phyloP scores from a whole-genome alignment of 148 eudicot genomes.

The Talinum fruticosum region DNA sequence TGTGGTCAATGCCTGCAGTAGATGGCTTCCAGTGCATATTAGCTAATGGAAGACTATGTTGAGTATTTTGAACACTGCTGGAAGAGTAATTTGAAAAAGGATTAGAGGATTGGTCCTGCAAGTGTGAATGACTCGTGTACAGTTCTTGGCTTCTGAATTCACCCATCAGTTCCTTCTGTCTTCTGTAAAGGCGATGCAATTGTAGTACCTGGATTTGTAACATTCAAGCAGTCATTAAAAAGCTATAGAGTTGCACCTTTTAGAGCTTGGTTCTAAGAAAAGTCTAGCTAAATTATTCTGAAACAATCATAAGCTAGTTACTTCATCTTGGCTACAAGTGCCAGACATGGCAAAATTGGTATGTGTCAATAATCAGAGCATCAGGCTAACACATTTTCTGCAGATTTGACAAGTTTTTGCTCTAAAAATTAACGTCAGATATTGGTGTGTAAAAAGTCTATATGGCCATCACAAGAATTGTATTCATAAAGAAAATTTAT shows the following conservation, averaged over 20 bases:
- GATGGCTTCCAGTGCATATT: conserved; percentile 12
- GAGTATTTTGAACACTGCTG: conserved; percentile 8
- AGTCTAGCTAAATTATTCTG: not conserved
- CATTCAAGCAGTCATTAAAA: not conserved
- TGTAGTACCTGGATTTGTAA: conserved; percentile 38
- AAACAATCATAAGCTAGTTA: not conserved
- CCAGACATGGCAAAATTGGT: not conserved
- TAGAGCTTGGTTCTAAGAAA: not conserved
- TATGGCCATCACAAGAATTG: too few relatives aligned
- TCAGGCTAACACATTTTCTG: not conserved
- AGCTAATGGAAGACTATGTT: conserved; percentile 25
- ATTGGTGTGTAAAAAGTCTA: not conserved
- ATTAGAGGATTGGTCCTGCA: conserved; percentile 27
- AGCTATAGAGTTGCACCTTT: not conserved
- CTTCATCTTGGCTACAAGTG: too few relatives aligned
- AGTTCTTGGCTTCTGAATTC: conserved; percentile 33
- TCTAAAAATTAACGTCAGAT: not conserved
- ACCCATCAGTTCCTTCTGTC: conserved; percentile 47
- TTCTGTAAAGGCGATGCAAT: conserved; percentile 41
- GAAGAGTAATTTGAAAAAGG: conserved; percentile 24
- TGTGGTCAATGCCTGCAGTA: not conserved
- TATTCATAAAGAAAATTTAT: too few relatives aligned
- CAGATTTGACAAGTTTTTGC: not conserved
- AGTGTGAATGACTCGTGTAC: conserved; percentile 12
- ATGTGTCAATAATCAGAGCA: too few relatives aligned